A percentile compares a stretch with the other conserved stretches of the same genome.
These are phyloP conservation scores for Hirschfeldia incana DNA, from an alignment of 345 rosid genomes.

Conservation along the genomic window DNA sequence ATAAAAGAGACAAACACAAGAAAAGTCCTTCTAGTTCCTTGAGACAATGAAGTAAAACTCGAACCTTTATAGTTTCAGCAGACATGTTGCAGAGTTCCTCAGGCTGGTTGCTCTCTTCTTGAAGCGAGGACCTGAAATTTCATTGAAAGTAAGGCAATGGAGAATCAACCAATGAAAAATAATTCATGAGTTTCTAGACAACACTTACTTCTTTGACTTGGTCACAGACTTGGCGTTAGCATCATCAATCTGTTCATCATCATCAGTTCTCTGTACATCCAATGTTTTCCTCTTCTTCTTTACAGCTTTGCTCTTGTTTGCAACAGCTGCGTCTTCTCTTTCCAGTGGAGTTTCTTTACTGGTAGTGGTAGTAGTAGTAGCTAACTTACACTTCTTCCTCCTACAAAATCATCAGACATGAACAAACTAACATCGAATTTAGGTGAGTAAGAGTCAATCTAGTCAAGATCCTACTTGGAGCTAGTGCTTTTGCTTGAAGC, in stretches of 20 bases:
- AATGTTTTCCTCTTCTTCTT: slow-evolving; percentile 42
- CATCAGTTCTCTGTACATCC: slow-evolving; percentile 28
- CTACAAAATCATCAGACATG: slow-evolving; percentile 42
- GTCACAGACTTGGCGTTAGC: slow-evolving; percentile 23
- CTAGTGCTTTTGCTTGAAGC: slow-evolving; percentile 55
- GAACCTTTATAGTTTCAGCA: slow-evolving; percentile 65
- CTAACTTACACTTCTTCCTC: slow-evolving; percentile 66
- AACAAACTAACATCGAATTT: neutral
- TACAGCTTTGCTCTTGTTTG: slow-evolving; percentile 31
- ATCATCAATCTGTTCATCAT: slow-evolving; percentile 33
- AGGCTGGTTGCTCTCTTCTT: slow-evolving; percentile 45
- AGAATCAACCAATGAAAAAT: slow-evolving; percentile 19
- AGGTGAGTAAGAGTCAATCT: neutral
- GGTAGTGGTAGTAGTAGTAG: slow-evolving; percentile 3
- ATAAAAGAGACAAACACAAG: neutral
- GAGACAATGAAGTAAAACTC: slow-evolving; percentile 15
- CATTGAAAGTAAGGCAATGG: neutral
- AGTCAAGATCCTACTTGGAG: slow-evolving; percentile 55
- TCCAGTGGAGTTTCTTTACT: slow-evolving; percentile 43
- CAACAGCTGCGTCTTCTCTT: slow-evolving; percentile 15
- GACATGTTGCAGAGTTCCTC: slow-evolving; percentile 44
- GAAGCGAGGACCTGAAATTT: slow-evolving; percentile 46
- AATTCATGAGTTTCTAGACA: neutral
- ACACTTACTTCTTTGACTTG: slow-evolving; percentile 45
- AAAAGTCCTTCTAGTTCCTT: neutral